These are phyloP conservation scores for Gleditsia sinensis DNA, from an alignment of 306 rosid species.

Conservation along the genomic window DNA sequence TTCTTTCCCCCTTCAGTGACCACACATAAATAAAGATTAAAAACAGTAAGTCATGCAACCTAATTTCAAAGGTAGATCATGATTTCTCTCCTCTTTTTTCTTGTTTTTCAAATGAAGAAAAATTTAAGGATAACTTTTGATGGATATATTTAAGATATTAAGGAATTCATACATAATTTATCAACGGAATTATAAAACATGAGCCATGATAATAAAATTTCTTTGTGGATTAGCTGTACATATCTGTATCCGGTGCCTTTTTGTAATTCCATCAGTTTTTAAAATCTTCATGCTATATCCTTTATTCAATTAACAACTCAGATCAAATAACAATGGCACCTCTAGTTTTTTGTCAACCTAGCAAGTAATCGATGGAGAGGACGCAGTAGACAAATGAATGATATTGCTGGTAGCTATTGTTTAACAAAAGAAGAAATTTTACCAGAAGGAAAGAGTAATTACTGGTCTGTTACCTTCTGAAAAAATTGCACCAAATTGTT, in stretches of 20 bases:
- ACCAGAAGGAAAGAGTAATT: conserved; percentile 13
- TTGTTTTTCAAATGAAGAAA: too few relatives aligned
- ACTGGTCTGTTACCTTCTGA: conserved; percentile 63
- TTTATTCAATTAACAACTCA: conserved; percentile 15
- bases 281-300: neutral
- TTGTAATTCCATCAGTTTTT: neutral
- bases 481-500: conserved; percentile 82
- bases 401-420: too few relatives aligned
- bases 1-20: neutral
- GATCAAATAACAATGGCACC: too few relatives aligned
- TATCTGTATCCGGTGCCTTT: neutral
- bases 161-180: neutral
- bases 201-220: neutral
- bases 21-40: neutral
- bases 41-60: neutral
- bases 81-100: too few relatives aligned
- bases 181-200: neutral
- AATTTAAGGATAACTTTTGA: neutral
- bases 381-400: too few relatives aligned
- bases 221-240: neutral
- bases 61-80: too few relatives aligned
- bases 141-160: neutral
- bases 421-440: conserved; percentile 1
- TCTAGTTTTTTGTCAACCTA: too few relatives aligned
- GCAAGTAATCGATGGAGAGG: too few relatives aligned